phyloP scores from a whole-genome alignment of 805 yeast genomes.

The Ogataea sp. region DNA sequence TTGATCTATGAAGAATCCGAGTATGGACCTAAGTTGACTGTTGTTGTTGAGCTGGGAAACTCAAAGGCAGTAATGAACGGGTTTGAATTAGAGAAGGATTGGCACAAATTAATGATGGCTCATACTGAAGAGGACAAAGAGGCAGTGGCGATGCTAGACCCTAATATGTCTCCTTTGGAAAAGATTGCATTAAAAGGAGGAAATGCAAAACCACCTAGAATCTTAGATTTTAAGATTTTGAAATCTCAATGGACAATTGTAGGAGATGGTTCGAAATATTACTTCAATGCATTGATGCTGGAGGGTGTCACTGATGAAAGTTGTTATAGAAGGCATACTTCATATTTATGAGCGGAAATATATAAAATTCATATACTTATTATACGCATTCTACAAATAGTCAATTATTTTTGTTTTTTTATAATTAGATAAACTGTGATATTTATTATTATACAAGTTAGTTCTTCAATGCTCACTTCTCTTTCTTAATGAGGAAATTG shows the following conservation, averaged over 20 bases:
- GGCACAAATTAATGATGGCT: conserved; percentile 16
- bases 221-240: conserved; percentile 33
- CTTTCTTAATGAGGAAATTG: conserved; percentile 46
- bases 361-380: too few species aligned
- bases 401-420: too few species aligned
- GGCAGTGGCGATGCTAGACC: too few species aligned
- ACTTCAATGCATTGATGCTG: not conserved
- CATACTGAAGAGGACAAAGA: not conserved
- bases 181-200: too few species aligned
- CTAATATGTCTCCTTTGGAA: too few species aligned
- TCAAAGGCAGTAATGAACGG: conserved; percentile 20
- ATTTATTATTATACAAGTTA: too few species aligned
- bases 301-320: conserved; percentile 1
- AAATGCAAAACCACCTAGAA: conserved; percentile 6
- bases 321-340: not conserved
- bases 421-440: too few species aligned
- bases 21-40: conserved; percentile 11
- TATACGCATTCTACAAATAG: too few species aligned
- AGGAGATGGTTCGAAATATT: not conserved
- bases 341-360: not conserved
- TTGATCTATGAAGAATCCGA: conserved; percentile 16
- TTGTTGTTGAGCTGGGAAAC: conserved; percentile 10
- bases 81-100: conserved; percentile 18
- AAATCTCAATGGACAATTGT: conserved; percentile 32
- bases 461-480: conserved; percentile 60